Percentiles rank a stretch among this genome's conserved stretches.
These are phyloP conservation scores for Zygosaccharomyces bailii DNA, from an alignment of 805 yeast species.

Conservation along the genomic window DNA sequence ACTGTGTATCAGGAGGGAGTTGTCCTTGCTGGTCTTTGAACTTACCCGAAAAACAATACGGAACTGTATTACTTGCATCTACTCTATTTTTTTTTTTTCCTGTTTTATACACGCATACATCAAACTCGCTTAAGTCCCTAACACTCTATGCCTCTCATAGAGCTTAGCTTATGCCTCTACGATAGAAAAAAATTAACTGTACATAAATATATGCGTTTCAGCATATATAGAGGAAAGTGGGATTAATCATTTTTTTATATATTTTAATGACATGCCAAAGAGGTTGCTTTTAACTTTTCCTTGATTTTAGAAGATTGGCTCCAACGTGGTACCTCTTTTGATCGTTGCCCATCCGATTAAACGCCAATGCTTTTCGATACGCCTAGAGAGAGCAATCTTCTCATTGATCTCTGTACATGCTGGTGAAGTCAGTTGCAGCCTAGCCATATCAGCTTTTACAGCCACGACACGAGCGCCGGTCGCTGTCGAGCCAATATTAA, in stretches of 20 bases:
- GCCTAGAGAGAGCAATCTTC: conserved; percentile 97
- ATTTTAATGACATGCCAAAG: conserved; percentile 10
- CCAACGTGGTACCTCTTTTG: conserved; percentile 86
- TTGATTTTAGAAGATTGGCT: conserved; percentile 49
- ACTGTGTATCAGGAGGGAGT: conserved; percentile 37
- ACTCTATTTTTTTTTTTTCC: too few relatives aligned
- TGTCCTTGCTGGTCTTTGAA: conserved; percentile 6
- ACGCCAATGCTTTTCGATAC: conserved; percentile 99
- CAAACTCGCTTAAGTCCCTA: too few relatives aligned
- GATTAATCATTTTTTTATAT: conserved; percentile 10
- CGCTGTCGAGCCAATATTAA: conserved; percentile 97
- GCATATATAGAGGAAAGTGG: conserved; percentile 13
- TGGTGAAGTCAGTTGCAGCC: conserved; percentile 92
- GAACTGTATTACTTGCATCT: too few relatives aligned
- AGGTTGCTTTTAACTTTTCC: conserved; percentile 9
- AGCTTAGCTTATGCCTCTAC: too few relatives aligned
- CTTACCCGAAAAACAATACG: too few relatives aligned
- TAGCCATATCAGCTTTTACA: conserved; percentile 98
- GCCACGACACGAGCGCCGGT: conserved; percentile 99
- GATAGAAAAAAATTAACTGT: conserved; percentile 12
- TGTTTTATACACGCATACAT: too few relatives aligned
- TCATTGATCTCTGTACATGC: conserved; percentile 98
- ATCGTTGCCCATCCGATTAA: conserved; percentile 99
- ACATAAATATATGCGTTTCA: conserved; percentile 15
- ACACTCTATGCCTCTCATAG: too few relatives aligned